phyloP scores from a whole-genome alignment of 129 eudicot genomes.

The Calendula officinalis region DNA sequence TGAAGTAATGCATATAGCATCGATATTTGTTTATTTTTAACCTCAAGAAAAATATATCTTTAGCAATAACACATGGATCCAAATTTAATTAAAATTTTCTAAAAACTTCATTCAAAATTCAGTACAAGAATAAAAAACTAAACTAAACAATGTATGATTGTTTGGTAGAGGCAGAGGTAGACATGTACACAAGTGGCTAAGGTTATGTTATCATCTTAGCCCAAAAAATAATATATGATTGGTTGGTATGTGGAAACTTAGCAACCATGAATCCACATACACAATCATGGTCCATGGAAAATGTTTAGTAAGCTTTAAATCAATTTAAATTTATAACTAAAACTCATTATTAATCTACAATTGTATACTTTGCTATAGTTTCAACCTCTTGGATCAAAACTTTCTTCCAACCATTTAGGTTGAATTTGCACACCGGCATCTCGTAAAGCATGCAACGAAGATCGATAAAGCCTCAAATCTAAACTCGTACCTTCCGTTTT shows the following conservation, averaged over 20 bases:
- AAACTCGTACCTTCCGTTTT: constrained; percentile 59
- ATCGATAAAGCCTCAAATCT: constrained; percentile 68
- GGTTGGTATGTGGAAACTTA: background rate
- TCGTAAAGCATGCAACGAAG: constrained; percentile 73
- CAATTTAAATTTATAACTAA: background rate
- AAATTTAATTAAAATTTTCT: too few species aligned
- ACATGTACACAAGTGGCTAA: background rate
- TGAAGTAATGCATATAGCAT: too few species aligned
- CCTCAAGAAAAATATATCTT: background rate
- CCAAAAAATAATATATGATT: too few species aligned
- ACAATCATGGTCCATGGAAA: background rate
- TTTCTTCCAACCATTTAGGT: constrained; percentile 64
- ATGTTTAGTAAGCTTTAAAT: constrained; percentile 9
- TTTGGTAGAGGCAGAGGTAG: background rate
- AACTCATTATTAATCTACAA: background rate
- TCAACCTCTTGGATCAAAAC: constrained; percentile 25
- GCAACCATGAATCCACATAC: background rate
- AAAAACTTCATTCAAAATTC: too few species aligned
- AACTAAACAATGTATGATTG: background rate
- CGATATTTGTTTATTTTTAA: background rate
- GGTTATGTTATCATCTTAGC: constrained; percentile 7
- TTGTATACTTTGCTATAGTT: background rate
- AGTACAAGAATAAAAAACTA: background rate
- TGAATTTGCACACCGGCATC: constrained; percentile 79
- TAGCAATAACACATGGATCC: background rate